Conservation (phyloP, 257 asterid species). For the Lavandula angustifolia region DNA sequence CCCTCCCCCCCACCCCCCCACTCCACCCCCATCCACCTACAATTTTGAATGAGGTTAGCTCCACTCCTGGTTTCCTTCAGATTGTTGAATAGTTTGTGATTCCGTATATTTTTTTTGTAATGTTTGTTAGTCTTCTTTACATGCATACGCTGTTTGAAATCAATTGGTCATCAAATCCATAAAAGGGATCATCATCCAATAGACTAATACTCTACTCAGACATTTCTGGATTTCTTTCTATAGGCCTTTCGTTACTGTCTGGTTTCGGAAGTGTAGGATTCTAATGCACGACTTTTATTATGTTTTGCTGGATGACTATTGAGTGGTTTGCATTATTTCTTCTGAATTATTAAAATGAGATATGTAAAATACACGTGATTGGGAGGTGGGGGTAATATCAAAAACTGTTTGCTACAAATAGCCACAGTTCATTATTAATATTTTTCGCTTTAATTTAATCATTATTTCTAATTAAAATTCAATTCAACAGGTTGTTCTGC, state of each 20-base stretch:
- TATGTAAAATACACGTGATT: neutral
- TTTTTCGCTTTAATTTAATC: neutral
- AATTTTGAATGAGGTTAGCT: too few relatives aligned
- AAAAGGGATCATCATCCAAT: too few relatives aligned
- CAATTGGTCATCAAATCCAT: neutral
- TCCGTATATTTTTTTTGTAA: neutral
- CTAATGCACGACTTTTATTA: neutral
- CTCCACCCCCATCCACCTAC: too few relatives aligned
- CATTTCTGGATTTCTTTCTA: neutral
- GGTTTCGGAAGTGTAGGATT: neutral
- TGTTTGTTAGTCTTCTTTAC: neutral
- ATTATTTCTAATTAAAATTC: neutral
- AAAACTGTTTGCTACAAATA: neutral
- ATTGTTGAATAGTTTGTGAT: neutral
- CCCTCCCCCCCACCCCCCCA: too few relatives aligned
- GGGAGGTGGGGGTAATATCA: neutral
- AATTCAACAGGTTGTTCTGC: conserved; percentile 31
- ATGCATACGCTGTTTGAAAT: neutral
- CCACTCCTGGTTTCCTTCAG: neutral
- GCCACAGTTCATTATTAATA: neutral
- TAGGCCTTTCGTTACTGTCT: neutral
- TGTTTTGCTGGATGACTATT: neutral
- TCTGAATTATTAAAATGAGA: neutral
- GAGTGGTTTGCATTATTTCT: neutral
- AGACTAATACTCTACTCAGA: neutral